Evolutionary conservation across 2,329 filamentous ascomycete species (phyloP).

Genomic region (Nannizzia gypsea): DNA sequence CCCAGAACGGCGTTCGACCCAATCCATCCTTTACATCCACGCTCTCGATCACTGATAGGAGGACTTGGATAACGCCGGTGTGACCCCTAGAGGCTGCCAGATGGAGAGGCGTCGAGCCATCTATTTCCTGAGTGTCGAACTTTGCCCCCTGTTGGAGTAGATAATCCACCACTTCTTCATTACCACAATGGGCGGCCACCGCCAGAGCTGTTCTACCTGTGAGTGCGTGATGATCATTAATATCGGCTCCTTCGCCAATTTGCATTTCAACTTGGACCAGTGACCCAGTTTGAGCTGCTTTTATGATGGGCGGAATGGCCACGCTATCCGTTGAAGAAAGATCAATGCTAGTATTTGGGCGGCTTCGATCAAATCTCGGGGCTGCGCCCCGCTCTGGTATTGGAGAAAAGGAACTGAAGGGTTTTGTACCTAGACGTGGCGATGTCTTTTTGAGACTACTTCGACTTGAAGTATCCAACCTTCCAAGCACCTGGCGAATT

Average conservation of each 20-base stretch:
- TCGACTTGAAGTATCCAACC: conserved; percentile 8
- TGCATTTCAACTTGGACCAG: conserved; percentile 25
- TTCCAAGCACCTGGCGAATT: conserved; percentile 5
- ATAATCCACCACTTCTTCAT: conserved; percentile 25
- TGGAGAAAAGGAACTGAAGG: background rate
- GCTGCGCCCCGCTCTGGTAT: background rate
- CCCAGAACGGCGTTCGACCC: conserved; percentile 26
- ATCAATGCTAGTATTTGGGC: conserved; percentile 27
- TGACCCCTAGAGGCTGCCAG: conserved; percentile 27
- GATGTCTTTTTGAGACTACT: background rate
- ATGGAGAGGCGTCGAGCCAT: conserved; percentile 24
- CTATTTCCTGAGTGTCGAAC: conserved; percentile 23
- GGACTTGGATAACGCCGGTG: conserved; percentile 26
- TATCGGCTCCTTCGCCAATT: conserved; percentile 21
- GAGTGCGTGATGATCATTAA: conserved; percentile 22
- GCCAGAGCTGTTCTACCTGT: conserved; percentile 28
- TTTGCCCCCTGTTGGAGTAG: conserved; percentile 24
- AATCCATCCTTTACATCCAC: conserved; percentile 23
- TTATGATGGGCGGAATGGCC: conserved; percentile 26
- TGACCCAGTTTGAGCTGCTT: conserved; percentile 26
- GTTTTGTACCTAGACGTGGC: background rate
- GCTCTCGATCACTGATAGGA: conserved; percentile 20
- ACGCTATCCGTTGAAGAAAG: conserved; percentile 20
- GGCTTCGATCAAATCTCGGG: background rate
- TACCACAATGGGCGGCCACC: conserved; percentile 31